phyloP scores from a whole-genome alignment of 306 rosid species.

The Cicer cuneatum region DNA sequence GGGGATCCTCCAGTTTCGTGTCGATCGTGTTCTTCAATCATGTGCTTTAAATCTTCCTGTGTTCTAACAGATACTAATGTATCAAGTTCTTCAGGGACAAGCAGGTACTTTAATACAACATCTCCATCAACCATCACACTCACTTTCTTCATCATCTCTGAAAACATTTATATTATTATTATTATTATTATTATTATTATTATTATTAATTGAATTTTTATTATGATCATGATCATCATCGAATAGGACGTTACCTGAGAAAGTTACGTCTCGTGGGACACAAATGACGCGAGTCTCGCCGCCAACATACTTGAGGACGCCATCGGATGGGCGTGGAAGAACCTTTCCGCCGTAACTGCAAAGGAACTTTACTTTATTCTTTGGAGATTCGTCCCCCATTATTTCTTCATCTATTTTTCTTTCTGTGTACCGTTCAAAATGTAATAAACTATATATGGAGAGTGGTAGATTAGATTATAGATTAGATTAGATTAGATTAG shows the following conservation, averaged over 20 bases:
- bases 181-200: not conserved
- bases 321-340: slow-evolving; percentile 74
- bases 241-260: slow-evolving; percentile 52
- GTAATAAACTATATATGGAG: not conserved
- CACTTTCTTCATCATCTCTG: slow-evolving; percentile 75
- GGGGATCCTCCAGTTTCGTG: slow-evolving; percentile 52
- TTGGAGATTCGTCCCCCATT: slow-evolving; percentile 53
- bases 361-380: slow-evolving; percentile 66
- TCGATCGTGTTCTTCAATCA: slow-evolving; percentile 76
- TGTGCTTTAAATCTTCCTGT: slow-evolving; percentile 77
- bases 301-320: slow-evolving; percentile 78
- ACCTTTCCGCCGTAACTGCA: slow-evolving; percentile 91
- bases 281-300: slow-evolving; percentile 88
- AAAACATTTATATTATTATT: not conserved
- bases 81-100: slow-evolving; percentile 69
- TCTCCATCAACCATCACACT: slow-evolving; percentile 58
- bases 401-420: not conserved
- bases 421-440: not conserved
- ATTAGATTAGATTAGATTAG: not conserved
- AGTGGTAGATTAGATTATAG: slow-evolving; percentile 12
- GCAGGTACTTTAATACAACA: slow-evolving; percentile 74
- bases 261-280: slow-evolving; percentile 56
- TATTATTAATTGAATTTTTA: not conserved
- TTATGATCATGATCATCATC: too few species aligned
- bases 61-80: slow-evolving; percentile 63